Percentiles rank a stretch among this genome's conserved stretches.
phyloP scores from a whole-genome alignment of 306 rosid species.

The Cucumis melo region DNA sequence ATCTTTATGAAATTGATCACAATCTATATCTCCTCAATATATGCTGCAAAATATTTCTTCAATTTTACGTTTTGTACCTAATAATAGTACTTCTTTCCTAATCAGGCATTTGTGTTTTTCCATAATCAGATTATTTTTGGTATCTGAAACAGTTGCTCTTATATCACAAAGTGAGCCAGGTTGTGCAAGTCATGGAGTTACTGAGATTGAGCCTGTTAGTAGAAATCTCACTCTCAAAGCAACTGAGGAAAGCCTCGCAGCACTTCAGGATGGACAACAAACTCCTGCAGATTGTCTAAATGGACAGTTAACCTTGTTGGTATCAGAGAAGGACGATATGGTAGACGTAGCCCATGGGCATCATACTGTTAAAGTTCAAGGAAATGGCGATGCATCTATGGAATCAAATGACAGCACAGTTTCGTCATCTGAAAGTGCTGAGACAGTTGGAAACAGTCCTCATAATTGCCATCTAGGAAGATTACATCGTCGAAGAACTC shows the following conservation, averaged over 20 bases:
- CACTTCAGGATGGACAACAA: slow-evolving; percentile 29
- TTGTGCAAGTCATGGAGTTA: slow-evolving; percentile 25
- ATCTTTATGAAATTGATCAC: not conserved
- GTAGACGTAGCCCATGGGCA: slow-evolving; percentile 9
- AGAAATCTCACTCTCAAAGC: slow-evolving; percentile 21
- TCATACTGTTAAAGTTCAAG: slow-evolving; percentile 16
- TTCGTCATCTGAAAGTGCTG: slow-evolving; percentile 28
- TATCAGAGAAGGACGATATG: slow-evolving; percentile 11
- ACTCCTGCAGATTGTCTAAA: slow-evolving; percentile 19
- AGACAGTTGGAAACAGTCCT: slow-evolving; percentile 26
- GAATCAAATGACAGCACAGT: slow-evolving; percentile 24
- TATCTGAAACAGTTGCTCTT: slow-evolving; percentile 25
- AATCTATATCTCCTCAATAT: not conserved
- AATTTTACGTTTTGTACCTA: not conserved
- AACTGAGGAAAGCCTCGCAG: slow-evolving; percentile 23
- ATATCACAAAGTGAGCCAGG: slow-evolving; percentile 25
- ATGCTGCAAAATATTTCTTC: not conserved
- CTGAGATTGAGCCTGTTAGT: slow-evolving; percentile 19
- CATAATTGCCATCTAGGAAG: slow-evolving; percentile 32
- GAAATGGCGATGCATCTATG: slow-evolving; percentile 14
- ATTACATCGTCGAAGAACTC: slow-evolving; percentile 47
- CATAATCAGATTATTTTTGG: slow-evolving; percentile 7
- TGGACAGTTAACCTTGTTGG: slow-evolving; percentile 10
- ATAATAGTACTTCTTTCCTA: not conserved
- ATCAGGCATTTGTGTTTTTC: slow-evolving; percentile 2